Base-by-base conservation (phyloP, 2,329 filamentous ascomycete genomes). In the Neonectria neomacrospora region DNA sequence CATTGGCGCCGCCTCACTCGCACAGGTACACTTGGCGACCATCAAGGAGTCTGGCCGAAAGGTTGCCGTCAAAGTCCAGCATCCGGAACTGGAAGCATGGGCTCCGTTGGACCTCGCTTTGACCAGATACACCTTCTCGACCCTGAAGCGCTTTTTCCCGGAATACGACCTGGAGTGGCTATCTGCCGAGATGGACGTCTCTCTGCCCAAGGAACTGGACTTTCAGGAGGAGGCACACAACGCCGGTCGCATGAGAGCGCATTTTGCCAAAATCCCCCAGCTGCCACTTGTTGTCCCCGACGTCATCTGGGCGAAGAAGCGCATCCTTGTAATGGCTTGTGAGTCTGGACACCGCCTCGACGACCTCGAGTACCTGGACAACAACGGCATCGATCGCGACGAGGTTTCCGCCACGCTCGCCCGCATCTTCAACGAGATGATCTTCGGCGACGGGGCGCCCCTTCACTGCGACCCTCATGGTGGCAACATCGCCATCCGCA, bases 341-440 rank as follows among this genome's bases (percentile, higher is more conserved):
- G 90, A 98, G 70, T 88, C 93, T 7, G 96, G 96, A 34, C 88
- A 88, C 70, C 90, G 96, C 20, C 91, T 94, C 2, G 96, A 99
- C 76, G 95, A 99, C 75, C 86, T 98, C 1, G 88, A 88, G 16
- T 98, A 92, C 75, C 83, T 99, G 3, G 96, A 98, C 77, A 82
- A 85, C 7, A 91, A 96, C 76, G 86, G 88, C 61, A 99, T 99
- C 75, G 93, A 97, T 78, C 89, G 96, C 20, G 96, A 98, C 75
- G 95, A 98, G 78, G 96, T 99, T 5, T 97, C 94, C 0, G 94
- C 95, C 1, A 91, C 94, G 0, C 83, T 99, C 4, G 91, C 96
- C 0, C 89, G 90, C 63, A 93, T 99, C 63, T 99, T 99, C 85
- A 99, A 99, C 82, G 94, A 98, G 77, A 99, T 99, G 96, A 97